Percentiles rank a stretch among this genome's conserved stretches.
Conservation (phyloP, 2,329 filamentous ascomycete species). For the Neonectria faginata region DNA sequence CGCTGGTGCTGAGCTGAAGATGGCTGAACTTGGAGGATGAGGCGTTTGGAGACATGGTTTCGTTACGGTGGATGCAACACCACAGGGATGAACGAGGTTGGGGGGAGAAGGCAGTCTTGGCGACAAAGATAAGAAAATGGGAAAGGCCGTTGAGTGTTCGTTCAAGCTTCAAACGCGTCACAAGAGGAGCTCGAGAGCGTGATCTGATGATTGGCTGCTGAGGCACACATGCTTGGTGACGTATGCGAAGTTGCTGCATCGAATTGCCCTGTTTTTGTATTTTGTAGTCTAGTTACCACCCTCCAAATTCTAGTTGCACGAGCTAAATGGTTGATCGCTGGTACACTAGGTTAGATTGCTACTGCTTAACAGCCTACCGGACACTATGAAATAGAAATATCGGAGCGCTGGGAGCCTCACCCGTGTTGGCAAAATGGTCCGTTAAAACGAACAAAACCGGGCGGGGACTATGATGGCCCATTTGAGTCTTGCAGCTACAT, state of each 20-base stretch:
- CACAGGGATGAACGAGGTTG: background rate
- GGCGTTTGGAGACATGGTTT: conserved; percentile 28
- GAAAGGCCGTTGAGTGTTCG: background rate
- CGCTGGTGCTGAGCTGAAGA: conserved; percentile 51
- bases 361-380: background rate
- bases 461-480: conserved; percentile 68
- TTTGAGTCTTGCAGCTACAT: conserved; percentile 57
- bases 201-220: conserved; percentile 1
- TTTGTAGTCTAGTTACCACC: background rate
- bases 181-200: background rate
- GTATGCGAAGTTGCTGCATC: conserved; percentile 2
- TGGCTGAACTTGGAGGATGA: conserved; percentile 45
- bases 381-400: conserved; percentile 48
- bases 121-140: background rate
- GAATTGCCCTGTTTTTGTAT: background rate
- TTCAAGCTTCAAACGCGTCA: background rate
- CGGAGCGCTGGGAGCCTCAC: conserved; percentile 65
- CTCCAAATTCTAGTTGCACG: background rate
- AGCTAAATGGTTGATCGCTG: background rate
- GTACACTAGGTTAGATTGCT: too few species aligned
- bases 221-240: conserved; percentile 2
- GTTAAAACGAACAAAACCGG: conserved; percentile 51
- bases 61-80: conserved; percentile 2
- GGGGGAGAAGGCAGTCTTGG: background rate
- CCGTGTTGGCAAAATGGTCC: conserved; percentile 52